Base-by-base conservation (phyloP, 306 rosid genomes). In the Casuarina equisetifolia region DNA sequence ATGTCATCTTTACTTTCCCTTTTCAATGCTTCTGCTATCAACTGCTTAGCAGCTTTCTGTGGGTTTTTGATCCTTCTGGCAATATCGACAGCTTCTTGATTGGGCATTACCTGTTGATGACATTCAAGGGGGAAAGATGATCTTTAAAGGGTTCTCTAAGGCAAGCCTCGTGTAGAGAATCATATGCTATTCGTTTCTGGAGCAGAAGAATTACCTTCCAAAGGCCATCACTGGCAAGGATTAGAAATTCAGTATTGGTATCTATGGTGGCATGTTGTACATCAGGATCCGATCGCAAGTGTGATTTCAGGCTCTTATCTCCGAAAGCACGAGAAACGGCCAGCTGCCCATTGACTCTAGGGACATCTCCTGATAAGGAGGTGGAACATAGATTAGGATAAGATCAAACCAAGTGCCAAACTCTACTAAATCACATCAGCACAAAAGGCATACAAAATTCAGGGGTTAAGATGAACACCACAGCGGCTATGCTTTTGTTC, bases 271-370 rank as follows among this genome's bases (percentile, higher is more conserved):
- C 72, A 36, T 50, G 75, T 15, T 68, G 82, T 70, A 92, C 82
- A 79, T 92, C 97, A 0, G 97, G 97, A 74, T 94, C 97, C 5
- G 97, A 92, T 57, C 96, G 91, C 89, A 92, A 70, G 80, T 94
- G 98, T 52, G 86, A 86, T 87, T 94, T 94, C 19, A 94, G 96
- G 84, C 96, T 94, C 80, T 92, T 94, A 84, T 94, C 98, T 67
- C 97, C 97, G 57, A 94, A 94, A 69, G 98, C 98, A 20, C 97
- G 97, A 70, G 98, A 86, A 83, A 92, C 98, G 1, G 98, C 98
- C 46, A 94, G 86, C 85, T 94, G 96, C 19, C 98, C 98, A 13
- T 94, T 94, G 68, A 94, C 98, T 86, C 97, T 82, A 67, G 97
- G 97, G 45, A 94, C 97, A 50, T 94, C 98, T 82, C 97, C 97